Percentiles rank a stretch among this genome's conserved stretches.
phyloP scores from a whole-genome alignment of 2,329 filamentous ascomycete species.

The Fusarium sp. region DNA sequence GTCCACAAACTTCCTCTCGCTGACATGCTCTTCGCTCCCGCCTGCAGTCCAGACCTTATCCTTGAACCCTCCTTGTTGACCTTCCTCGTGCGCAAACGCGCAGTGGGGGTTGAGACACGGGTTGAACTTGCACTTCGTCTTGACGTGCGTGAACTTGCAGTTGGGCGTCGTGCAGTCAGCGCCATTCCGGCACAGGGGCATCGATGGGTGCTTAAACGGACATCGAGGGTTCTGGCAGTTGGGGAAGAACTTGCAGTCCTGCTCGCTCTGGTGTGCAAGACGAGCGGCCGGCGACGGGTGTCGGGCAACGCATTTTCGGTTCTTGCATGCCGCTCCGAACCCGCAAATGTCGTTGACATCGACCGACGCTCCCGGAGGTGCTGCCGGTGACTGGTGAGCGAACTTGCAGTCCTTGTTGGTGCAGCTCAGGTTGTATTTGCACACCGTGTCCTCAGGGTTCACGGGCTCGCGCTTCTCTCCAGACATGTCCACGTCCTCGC shows the following conservation, averaged over 20 bases:
- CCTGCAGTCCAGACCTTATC: constrained; percentile 92
- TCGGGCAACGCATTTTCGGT: constrained; percentile 91
- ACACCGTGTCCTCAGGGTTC: constrained; percentile 78
- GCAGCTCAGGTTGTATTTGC: constrained; percentile 92
- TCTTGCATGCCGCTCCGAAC: constrained; percentile 94
- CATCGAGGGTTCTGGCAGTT: constrained; percentile 92
- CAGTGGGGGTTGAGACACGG: constrained; percentile 93
- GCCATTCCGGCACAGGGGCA: constrained; percentile 92
- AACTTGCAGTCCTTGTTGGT: constrained; percentile 92
- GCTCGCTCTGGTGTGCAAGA: constrained; percentile 83
- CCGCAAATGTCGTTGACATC: constrained; percentile 86
- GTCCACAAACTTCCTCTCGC: constrained; percentile 89
- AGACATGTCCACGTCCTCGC: constrained; percentile 76
- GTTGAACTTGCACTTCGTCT: constrained; percentile 89
- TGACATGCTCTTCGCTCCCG: constrained; percentile 76
- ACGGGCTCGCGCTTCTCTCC: constrained; percentile 67
- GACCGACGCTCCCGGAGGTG: constrained; percentile 81
- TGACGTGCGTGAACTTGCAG: constrained; percentile 92
- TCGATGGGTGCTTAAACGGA: constrained; percentile 89
- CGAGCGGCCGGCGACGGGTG: constrained; percentile 93
- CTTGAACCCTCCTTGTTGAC: constrained; percentile 86
- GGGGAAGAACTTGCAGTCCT: constrained; percentile 92
- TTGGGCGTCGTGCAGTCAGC: constrained; percentile 85
- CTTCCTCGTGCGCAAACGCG: constrained; percentile 90
- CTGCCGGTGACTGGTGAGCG: constrained; percentile 94